Evolutionary conservation across 495 filamentous ascomycete species (phyloP), one percentile per base, ranked within the genome.

Genomic region (Rhypophila decipiens): DNA sequence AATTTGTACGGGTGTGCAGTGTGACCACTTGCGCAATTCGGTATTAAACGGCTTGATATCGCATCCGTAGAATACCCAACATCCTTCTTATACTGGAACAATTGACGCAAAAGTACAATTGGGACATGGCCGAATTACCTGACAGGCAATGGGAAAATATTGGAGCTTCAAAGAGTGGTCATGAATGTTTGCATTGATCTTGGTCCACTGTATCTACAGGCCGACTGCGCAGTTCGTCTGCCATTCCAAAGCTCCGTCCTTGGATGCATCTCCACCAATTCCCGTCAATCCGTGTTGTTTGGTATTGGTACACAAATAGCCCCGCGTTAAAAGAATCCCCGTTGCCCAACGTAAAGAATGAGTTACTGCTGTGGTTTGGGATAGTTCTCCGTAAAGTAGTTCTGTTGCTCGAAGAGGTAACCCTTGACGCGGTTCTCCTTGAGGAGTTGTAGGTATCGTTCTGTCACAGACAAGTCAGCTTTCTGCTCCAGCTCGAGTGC

Each of bases 341-440:
- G 10, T 34, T 34, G 8, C 17, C 2, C 35, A 23, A 11, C 20
- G 2, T n/a, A n/a, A n/a, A 5, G 11, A 24, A 2, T 21, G 4
- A n/a, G 17, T 41, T 29, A 50, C 45, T 51, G 54, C n/a, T n/a
- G n/a, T n/a, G n/a, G n/a, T n/a, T n/a, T n/a, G n/a, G n/a, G n/a
- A 44, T 53, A 43, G 47, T 68, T 55, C 31, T 67, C 51, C 63
- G 76, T 52, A 45, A 85, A 72, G 64, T 86, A 87, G 70, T 96
- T 95, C 71, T 93, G 86, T 76, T 96, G 90, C 71, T 91, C 76
- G 57, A 90, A 93, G 38, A 91, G 63, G 64, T 95, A 96, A 55
- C 93, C 93, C 72, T 79, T 83, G 58, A 96, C 74, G 72, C 88
- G 86, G 59, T 84, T 73, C 49, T 90, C 83, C 68, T 84, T 84